phyloP scores from a whole-genome alignment of 208 protist genomes.

The Leishmania lainsoni region DNA sequence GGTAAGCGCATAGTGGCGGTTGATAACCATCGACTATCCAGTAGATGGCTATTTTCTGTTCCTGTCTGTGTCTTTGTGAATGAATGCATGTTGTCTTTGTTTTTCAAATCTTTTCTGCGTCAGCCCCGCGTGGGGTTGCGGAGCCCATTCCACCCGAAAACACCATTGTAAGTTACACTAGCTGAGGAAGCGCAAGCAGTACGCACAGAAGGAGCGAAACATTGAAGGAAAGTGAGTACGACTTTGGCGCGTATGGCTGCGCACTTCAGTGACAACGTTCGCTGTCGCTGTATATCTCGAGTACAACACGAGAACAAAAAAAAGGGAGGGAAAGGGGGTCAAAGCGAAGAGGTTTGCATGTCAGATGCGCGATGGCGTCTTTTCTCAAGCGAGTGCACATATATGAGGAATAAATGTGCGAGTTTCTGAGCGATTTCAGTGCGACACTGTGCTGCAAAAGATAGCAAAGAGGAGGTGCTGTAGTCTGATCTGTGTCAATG shows the following conservation, averaged over 20 bases:
- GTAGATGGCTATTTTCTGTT: neutral
- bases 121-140: neutral
- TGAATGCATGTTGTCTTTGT: conserved; percentile 6
- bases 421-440: too few species aligned
- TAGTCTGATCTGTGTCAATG: neutral
- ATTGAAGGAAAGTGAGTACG: neutral
- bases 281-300: neutral
- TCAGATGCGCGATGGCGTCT: neutral
- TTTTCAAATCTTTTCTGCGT: neutral
- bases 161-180: neutral
- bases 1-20: neutral
- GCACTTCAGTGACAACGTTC: neutral
- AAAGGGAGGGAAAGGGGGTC: conserved; percentile 2
- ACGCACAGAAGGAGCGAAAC: neutral
- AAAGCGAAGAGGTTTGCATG: conserved; percentile 12
- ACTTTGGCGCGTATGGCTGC: conserved; percentile 19
- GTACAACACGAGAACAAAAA: neutral
- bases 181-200: neutral
- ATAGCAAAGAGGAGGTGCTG: neutral
- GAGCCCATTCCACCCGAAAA: neutral
- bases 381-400: neutral
- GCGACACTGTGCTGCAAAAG: neutral
- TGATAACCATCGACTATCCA: neutral
- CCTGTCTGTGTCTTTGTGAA: conserved; percentile 6
- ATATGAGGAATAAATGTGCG: neutral